These are phyloP conservation scores for Pisolithus albus DNA, from an alignment of 768 basidiomycete genomes.

Conservation along the genomic window DNA sequence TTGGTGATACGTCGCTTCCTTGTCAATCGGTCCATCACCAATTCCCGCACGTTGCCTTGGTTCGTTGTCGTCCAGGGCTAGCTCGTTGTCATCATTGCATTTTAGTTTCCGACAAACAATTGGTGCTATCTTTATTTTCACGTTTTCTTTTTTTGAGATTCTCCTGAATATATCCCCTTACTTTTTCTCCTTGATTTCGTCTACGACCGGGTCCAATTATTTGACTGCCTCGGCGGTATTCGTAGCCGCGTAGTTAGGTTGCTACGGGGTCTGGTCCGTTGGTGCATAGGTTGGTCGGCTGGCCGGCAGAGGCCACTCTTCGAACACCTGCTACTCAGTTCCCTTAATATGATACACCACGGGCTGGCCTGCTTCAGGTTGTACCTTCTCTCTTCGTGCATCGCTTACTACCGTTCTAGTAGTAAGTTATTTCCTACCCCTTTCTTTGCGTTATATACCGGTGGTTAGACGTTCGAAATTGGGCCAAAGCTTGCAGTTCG, in stretches of 20 bases:
- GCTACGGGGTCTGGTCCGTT: background rate
- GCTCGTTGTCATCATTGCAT: background rate
- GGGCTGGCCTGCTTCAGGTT: background rate
- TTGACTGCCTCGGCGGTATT: background rate
- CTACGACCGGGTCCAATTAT: background rate
- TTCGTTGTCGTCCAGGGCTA: too few species aligned
- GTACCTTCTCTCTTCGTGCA: background rate
- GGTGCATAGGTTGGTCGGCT: background rate
- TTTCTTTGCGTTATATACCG: background rate
- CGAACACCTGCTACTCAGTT: background rate
- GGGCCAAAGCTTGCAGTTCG: too few species aligned
- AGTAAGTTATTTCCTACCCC: background rate
- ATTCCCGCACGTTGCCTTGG: too few species aligned
- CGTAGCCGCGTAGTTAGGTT: background rate
- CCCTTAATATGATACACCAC: background rate
- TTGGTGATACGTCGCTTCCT: constrained; percentile 45
- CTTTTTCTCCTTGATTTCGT: background rate
- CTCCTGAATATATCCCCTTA: background rate
- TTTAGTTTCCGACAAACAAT: background rate
- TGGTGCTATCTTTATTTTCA: constrained; percentile 2
- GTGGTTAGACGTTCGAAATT: too few species aligned
- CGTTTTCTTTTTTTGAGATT: background rate
- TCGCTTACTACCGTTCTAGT: background rate
- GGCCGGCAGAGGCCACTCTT: background rate
- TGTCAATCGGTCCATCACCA: too few species aligned